Conservation (phyloP, 1,284 basidiomycete genomes). For the Mycosarcoma maydis region DNA sequence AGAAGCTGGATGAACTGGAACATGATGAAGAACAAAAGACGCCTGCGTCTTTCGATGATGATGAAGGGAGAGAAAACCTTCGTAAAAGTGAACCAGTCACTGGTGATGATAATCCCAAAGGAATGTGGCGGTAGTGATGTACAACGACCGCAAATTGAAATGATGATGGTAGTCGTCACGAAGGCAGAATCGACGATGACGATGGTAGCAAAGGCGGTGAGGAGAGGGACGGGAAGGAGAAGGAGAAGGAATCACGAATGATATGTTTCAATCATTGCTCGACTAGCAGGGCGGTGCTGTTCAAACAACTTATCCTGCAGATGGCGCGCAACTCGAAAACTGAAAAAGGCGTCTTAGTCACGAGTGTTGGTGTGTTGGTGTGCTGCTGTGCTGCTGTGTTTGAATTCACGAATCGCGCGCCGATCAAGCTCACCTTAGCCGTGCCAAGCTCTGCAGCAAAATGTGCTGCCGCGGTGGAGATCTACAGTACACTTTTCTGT, state of each 20-base stretch:
- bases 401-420: background rate
- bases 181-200: too few species aligned
- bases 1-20: constrained; percentile 13
- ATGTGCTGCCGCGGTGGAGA: too few species aligned
- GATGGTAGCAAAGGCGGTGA: background rate
- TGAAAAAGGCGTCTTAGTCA: too few species aligned
- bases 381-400: background rate
- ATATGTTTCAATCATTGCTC: constrained; percentile 2
- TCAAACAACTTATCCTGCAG: too few species aligned
- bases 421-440: background rate
- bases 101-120: background rate
- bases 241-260: background rate
- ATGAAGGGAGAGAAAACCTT: background rate
- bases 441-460: too few species aligned
- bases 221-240: background rate
- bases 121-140: background rate
- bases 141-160: background rate
- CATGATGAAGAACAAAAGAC: constrained; percentile 13
- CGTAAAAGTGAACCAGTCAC: constrained; percentile 28
- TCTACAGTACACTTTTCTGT: too few species aligned
- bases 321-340: too few species aligned
- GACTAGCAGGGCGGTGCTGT: too few species aligned
- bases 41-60: constrained; percentile 16
- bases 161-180: constrained; percentile 12
- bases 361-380: background rate